A percentile compares a stretch with the other conserved stretches of the same genome.
phyloP scores from a whole-genome alignment of 2,329 filamentous ascomycete species.

The Cladosporium sp. region DNA sequence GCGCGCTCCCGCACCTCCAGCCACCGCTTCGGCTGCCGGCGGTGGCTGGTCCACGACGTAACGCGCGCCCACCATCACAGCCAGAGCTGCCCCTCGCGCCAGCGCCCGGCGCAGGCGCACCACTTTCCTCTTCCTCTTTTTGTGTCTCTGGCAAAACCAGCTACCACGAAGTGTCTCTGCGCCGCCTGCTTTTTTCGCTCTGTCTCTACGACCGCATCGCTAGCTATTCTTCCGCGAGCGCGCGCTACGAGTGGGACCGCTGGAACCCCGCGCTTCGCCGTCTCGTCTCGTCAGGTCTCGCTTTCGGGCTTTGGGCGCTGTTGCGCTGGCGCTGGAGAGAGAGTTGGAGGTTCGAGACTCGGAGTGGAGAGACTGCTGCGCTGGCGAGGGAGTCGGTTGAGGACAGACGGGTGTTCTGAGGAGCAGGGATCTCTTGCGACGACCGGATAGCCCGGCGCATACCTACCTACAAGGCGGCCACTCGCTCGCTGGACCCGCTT shows the following conservation, averaged over 20 bases:
- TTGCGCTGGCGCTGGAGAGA: not conserved
- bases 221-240: conserved; percentile 1
- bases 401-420: not conserved
- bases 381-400: not conserved
- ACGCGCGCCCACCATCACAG: too few relatives aligned
- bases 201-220: too few relatives aligned
- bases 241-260: not conserved
- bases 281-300: not conserved
- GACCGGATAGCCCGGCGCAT: conserved; percentile 4
- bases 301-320: not conserved
- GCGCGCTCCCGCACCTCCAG: too few relatives aligned
- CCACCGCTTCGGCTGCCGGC: too few relatives aligned
- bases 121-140: not conserved
- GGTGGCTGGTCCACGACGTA: too few relatives aligned
- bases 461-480: not conserved
- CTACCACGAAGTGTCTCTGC: too few relatives aligned
- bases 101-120: not conserved
- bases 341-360: not conserved
- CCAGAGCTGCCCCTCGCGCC: not conserved
- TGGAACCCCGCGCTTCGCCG: not conserved
- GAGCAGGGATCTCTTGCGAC: not conserved
- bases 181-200: too few relatives aligned
- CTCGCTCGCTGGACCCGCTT: conserved; percentile 1
- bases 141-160: not conserved
- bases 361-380: not conserved